Conservation (phyloP, 73 alveolate species). For the Tetrahymena malaccensis region DNA sequence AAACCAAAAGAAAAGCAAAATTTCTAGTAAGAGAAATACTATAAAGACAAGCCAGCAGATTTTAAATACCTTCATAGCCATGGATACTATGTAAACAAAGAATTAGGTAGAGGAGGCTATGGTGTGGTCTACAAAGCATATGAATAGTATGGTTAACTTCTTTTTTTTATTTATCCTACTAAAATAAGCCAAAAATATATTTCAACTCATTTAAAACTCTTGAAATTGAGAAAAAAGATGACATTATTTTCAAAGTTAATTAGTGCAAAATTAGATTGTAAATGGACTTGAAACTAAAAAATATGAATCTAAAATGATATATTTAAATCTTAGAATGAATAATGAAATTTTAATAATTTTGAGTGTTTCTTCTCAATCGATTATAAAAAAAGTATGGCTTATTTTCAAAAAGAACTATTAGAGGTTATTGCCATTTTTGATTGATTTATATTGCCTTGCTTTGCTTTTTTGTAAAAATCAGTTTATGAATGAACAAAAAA, state of each 20-base stretch:
- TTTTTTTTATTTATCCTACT: background rate
- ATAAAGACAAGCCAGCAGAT: background rate
- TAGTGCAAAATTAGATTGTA: no score
- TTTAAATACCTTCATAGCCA: background rate
- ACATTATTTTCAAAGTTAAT: background rate
- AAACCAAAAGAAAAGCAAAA: background rate
- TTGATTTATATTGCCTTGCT: background rate
- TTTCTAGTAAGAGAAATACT: background rate
- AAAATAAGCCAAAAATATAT: background rate
- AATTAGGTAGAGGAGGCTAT: constrained; percentile 44
- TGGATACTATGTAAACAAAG: constrained; percentile 27
- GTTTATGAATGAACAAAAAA: background rate
- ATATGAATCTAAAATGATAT: no score
- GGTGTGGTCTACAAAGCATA: constrained; percentile 45
- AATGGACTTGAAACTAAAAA: no score
- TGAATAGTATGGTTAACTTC: background rate
- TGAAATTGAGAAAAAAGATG: no score
- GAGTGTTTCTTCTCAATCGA: no score
- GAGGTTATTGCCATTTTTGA: no score
- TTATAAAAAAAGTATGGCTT: no score
- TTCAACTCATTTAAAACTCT: background rate
- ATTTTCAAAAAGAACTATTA: background rate
- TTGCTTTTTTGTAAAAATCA: no score
- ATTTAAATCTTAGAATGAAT: no score
- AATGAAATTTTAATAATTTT: no score